Percentiles rank a stretch among this genome's conserved stretches.
phyloP scores from a whole-genome alignment of 2,329 filamentous ascomycete genomes.

The Xylariaceae sp. region DNA sequence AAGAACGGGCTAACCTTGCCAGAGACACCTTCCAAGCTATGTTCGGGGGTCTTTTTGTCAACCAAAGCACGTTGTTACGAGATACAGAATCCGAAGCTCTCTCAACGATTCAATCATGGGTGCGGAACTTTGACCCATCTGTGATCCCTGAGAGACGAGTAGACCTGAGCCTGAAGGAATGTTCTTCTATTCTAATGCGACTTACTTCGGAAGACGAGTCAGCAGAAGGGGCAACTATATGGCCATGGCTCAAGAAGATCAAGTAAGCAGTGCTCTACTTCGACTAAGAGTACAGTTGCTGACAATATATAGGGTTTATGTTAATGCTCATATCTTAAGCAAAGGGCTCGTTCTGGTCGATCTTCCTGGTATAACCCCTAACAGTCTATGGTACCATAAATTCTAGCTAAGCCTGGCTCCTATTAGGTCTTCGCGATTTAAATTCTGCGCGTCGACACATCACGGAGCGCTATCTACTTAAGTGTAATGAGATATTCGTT shows the following conservation, averaged over 20 bases:
- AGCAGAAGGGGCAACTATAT: slow-evolving; percentile 37
- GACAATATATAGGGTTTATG: slow-evolving; percentile 48
- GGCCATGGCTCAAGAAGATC: slow-evolving; percentile 55
- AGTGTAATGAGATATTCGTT: slow-evolving; percentile 56
- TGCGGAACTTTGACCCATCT: slow-evolving; percentile 18
- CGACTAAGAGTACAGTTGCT: slow-evolving; percentile 1
- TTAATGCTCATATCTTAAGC: slow-evolving; percentile 53
- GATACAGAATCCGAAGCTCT: slow-evolving; percentile 28
- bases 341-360: slow-evolving; percentile 57
- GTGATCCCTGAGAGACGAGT: slow-evolving; percentile 9
- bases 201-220: slow-evolving; percentile 47
- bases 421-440: slow-evolving; percentile 52
- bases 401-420: background rate
- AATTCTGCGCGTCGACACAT: slow-evolving; percentile 52
- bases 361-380: slow-evolving; percentile 50
- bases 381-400: background rate
- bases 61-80: slow-evolving; percentile 29
- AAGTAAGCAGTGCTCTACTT: slow-evolving; percentile 40
- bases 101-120: slow-evolving; percentile 35
- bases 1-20: slow-evolving; percentile 45
- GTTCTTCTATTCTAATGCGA: slow-evolving; percentile 43
- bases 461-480: slow-evolving; percentile 52
- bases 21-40: slow-evolving; percentile 47
- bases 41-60: slow-evolving; percentile 39
- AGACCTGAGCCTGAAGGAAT: slow-evolving; percentile 34